Evolutionary conservation across 73 alveolate species (phyloP), one percentile per base, ranked within the genome.

Genomic region (Vitrella brassicaformis): DNA sequence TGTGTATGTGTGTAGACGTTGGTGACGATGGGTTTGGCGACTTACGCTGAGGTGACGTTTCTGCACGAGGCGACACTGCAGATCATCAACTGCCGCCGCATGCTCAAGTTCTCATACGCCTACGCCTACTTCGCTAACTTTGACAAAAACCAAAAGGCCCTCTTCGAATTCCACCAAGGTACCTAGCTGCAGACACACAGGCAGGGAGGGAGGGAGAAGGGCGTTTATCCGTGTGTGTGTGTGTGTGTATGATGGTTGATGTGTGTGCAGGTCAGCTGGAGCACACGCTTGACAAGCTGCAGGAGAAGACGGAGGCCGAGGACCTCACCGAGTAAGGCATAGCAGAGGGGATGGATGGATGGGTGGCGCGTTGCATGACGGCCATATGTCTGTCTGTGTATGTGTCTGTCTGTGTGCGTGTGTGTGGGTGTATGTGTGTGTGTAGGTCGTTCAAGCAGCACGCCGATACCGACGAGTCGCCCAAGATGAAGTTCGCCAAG

Each of bases 101-200:
- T 94, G 28, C 80, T 94, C 64, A 94, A 91, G 74, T 91, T 85
- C 86, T 91, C 98, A 4, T 94, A 94, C 74, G 86, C 88, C 9
- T 90, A 78, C 79, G 97, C 96, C 8, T 94, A 78, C 84, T 94
- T 8, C 56, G 56, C 56, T 39, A 14, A 39, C 22, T 14, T 39
- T 4, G 14, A 14, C 56, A 14, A 8, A 8, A 14, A 4, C 56
- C 22, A 39, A 4, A 39, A 39, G 14, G 22, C 4, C 56, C 56
- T 39, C 14, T 39, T 39, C 14, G 56, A 39, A 14, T 39, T 39
- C 56, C 56, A 39, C 14, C 56, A 39, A 39, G 56, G 56, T 39
- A n/a, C n/a, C n/a, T n/a, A n/a, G n/a, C n/a, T n/a, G n/a, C 56
- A 39, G 14, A 39, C 56, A 39, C 56, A 39, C 56, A 39, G 56